Percentiles rank a stretch among this genome's conserved stretches.
Evolutionary conservation across 805 yeast species (phyloP).

Genomic region (Candida germanica): DNA sequence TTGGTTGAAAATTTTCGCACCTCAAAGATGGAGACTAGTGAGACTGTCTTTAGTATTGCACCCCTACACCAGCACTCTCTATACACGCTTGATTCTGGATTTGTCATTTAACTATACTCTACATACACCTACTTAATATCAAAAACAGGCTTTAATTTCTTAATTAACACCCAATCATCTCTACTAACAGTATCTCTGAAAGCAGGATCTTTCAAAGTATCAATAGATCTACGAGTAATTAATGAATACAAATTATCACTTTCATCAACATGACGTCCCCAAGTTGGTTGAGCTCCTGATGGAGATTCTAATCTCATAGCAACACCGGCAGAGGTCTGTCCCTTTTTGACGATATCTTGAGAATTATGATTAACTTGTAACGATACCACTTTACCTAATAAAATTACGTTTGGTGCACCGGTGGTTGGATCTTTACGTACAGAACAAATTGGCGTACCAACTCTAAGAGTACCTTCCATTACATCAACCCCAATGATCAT

Average conservation of each 20-base stretch:
- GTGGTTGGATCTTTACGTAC: constrained; percentile 87
- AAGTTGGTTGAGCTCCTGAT: constrained; percentile 87
- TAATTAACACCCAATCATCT: constrained; percentile 92
- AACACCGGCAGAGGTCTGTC: constrained; percentile 96
- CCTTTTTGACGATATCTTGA: constrained; percentile 76
- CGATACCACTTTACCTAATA: constrained; percentile 88
- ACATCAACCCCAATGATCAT: constrained; percentile 99
- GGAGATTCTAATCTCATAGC: constrained; percentile 97
- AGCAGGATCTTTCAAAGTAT: constrained; percentile 97
- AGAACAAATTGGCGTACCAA: constrained; percentile 95
- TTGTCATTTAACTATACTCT: no score
- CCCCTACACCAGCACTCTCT: neutral
- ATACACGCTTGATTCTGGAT: no score
- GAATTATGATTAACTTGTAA: constrained; percentile 95
- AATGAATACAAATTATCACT: constrained; percentile 86
- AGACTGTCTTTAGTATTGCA: neutral
- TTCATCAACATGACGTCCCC: constrained; percentile 99
- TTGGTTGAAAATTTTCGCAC: constrained; percentile 14
- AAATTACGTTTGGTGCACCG: constrained; percentile 62
- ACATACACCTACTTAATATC: constrained; percentile 69
- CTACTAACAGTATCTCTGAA: constrained; percentile 92
- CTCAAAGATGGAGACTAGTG: neutral
- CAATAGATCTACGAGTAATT: constrained; percentile 85
- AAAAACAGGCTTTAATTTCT: constrained; percentile 82
- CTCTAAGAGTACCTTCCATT: constrained; percentile 78